phyloP scores from a whole-genome alignment of 1,284 basidiomycete species.

The Leccinum fallax region DNA sequence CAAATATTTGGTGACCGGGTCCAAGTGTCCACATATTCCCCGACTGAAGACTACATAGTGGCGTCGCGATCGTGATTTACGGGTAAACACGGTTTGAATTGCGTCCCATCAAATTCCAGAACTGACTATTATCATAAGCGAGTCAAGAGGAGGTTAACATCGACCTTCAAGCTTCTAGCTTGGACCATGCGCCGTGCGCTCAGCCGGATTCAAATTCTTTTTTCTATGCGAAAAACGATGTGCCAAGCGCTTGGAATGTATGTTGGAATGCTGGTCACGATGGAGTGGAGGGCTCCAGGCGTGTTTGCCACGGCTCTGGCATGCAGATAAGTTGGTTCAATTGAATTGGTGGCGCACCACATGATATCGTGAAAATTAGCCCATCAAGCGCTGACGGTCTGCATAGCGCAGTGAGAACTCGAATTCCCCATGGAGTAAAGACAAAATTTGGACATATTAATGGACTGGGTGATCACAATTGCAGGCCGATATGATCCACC shows the following conservation, averaged over 20 bases:
- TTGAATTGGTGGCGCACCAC: neutral
- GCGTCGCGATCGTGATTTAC: neutral
- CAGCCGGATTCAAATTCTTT: neutral
- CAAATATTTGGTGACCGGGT: constrained; percentile 10
- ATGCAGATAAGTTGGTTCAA: neutral
- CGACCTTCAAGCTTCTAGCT: neutral
- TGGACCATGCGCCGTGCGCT: neutral
- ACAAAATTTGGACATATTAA: neutral
- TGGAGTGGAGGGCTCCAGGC: neutral
- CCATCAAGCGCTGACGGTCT: neutral
- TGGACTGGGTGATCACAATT: neutral
- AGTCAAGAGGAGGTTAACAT: neutral
- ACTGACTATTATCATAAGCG: neutral
- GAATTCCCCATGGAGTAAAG: neutral
- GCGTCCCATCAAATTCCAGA: neutral
- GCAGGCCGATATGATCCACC: constrained; percentile 13
- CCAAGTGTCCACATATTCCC: constrained; percentile 1
- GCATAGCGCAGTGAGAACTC: neutral
- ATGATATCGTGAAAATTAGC: neutral
- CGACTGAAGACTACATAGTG: neutral
- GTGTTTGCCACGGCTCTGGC: neutral
- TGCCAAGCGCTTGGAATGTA: neutral
- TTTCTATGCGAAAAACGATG: neutral
- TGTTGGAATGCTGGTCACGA: neutral
- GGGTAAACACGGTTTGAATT: neutral